Percentiles rank a stretch among this genome's conserved stretches.
Evolutionary conservation across 2,329 filamentous ascomycete genomes (phyloP).

Genomic region (Rhinocladiella similis): DNA sequence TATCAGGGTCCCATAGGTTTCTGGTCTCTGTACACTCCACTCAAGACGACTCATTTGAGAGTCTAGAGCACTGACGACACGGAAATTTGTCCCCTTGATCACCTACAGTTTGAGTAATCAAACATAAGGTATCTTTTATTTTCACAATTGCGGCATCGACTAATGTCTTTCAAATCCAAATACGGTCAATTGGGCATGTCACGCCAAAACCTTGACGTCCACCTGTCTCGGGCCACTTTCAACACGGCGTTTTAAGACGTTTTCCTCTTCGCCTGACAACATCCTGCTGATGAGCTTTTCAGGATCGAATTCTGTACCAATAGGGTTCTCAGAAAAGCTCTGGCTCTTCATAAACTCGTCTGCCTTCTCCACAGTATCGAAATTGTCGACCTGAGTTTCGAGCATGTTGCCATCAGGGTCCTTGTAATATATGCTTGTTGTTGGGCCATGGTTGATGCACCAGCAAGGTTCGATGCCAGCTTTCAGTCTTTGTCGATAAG

Average conservation of each 20-base stretch:
- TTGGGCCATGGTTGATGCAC: constrained; percentile 50
- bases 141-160: too few species aligned
- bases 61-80: too few species aligned
- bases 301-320: constrained; percentile 8
- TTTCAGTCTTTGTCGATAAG: constrained; percentile 36
- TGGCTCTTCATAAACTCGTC: neutral
- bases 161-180: too few species aligned
- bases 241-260: neutral
- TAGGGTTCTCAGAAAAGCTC: constrained; percentile 3
- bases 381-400: constrained; percentile 50
- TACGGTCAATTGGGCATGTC: too few species aligned
- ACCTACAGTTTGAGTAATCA: too few species aligned
- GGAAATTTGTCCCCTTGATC: too few species aligned
- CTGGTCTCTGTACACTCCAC: too few species aligned
- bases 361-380: constrained; percentile 23
- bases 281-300: neutral
- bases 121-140: too few species aligned
- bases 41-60: too few species aligned
- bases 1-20: too few species aligned
- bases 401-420: constrained; percentile 52
- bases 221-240: neutral
- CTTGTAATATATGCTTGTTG: constrained; percentile 49
- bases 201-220: too few species aligned
- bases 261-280: neutral
- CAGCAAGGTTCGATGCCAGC: constrained; percentile 37